phyloP scores from a whole-genome alignment of 73 alveolate species.

The Paramecium primaurelia region DNA sequence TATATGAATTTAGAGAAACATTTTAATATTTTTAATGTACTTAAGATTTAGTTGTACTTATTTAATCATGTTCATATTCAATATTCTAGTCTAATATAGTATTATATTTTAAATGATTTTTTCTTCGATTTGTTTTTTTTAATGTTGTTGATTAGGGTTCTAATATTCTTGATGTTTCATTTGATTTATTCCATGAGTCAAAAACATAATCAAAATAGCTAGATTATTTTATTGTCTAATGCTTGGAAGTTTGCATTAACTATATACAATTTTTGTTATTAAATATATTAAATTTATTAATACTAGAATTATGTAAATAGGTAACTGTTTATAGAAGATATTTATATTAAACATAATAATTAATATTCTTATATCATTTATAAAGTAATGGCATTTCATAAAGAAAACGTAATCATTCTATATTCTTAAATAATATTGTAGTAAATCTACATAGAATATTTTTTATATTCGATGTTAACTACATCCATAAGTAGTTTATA shows the following conservation, averaged over 20 bases:
- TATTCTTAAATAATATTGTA: background rate
- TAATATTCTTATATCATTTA: too few relatives aligned
- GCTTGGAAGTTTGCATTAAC: background rate
- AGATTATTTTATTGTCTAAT: background rate
- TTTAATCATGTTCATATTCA: background rate
- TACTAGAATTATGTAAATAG: background rate
- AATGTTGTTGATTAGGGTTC: background rate
- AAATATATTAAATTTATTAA: background rate
- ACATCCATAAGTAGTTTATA: too few relatives aligned
- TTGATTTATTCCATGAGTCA: background rate
- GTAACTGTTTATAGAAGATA: background rate
- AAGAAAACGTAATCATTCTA: background rate
- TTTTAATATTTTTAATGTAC: background rate
- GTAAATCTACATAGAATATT: background rate
- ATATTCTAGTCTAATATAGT: background rate
- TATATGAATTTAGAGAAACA: background rate
- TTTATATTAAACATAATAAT: too few relatives aligned
- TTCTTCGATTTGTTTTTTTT: background rate
- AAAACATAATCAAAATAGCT: background rate
- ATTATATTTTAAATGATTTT: background rate
- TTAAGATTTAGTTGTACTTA: background rate
- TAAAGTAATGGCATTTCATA: too few relatives aligned
- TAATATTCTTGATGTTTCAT: background rate
- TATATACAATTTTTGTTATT: background rate
- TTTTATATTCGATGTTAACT: background rate